Evolutionary conservation across 306 rosid genomes (phyloP), one percentile per base, ranked within the genome.

Genomic region (Potentilla sterilis): DNA sequence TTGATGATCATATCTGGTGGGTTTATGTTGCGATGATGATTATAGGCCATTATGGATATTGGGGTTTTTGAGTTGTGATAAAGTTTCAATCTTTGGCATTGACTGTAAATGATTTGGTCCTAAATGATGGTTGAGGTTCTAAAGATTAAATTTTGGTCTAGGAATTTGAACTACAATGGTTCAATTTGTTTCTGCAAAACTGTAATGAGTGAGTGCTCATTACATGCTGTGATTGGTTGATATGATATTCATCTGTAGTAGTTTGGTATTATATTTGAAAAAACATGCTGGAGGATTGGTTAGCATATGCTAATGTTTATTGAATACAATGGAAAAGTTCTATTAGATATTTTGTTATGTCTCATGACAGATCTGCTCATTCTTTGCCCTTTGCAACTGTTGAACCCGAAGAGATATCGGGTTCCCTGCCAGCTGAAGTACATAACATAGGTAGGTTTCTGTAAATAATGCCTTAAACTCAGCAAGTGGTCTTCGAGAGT

Each of bases 391-490:
- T 92, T 78, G 89, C 96, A 46, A 85, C 98, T 7, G 78, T 95
- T 43, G 96, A 90, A 6, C 93, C 59, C 7, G 97, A 92, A 78
- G 93, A 90, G 88, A 68, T 95, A 58, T 90, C 98, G 6, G 97
- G 91, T 63, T 86, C 96, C 72, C 83, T 55, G 75, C 97, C 97
- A 9, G 97, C 96, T 72, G 97, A 95, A 85, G 97, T 90, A 75
- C 88, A 82, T 61, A 95, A 90, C 85, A 81, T 95, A 82, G 97
- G 98, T 92, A 85, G 67, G 92, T 74, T 37, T 49, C 35, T 8
- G 52, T 68, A 34, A 35, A 43, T 75, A 49, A 15, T 48, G 63
- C 35, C 57, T 32, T 63, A 18, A 55, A 41, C 57, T 59, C 40
- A 65, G 77, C 13, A 34, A 74, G 13, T 46, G 69, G 44, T 66